A percentile compares a stretch with the other conserved stretches of the same genome.
phyloP scores from a whole-genome alignment of 306 rosid species.

The Astragalus membranaceus region DNA sequence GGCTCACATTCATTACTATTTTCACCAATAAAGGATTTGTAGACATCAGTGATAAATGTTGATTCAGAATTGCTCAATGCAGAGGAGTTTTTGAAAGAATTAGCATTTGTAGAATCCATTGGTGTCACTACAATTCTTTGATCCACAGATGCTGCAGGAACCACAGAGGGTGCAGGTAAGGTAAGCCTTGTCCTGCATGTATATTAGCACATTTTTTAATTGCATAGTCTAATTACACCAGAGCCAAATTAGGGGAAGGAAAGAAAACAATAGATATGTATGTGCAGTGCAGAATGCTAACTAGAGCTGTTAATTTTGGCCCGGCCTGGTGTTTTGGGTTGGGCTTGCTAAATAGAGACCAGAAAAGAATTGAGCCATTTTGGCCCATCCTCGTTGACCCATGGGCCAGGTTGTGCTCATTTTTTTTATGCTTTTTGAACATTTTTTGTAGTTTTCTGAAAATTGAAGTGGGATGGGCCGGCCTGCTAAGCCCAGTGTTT shows the following conservation, averaged over 20 bases:
- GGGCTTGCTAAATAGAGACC: too few species aligned
- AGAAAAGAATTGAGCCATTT: too few species aligned
- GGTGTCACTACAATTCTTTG: neutral
- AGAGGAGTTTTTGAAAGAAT: neutral
- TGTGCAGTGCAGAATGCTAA: too few species aligned
- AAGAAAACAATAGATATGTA: neutral
- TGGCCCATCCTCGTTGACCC: too few species aligned
- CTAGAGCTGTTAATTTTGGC: too few species aligned
- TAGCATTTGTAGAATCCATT: neutral
- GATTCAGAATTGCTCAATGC: neutral
- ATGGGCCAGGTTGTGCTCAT: too few species aligned
- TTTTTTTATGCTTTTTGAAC: too few species aligned
- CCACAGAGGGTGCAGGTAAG: slow-evolving; percentile 26
- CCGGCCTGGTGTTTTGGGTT: too few species aligned
- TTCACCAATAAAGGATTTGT: neutral
- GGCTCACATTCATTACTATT: slow-evolving; percentile 24
- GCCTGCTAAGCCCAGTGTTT: too few species aligned
- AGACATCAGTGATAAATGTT: neutral
- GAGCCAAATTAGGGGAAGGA: neutral
- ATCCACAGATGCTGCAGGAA: slow-evolving; percentile 11
- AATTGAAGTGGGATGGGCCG: too few species aligned
- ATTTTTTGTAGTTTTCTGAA: too few species aligned
- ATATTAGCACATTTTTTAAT: neutral
- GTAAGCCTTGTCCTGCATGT: slow-evolving; percentile 32
- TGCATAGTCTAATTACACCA: neutral